Conservation (phyloP, 306 rosid species). For the Biancaea sappan region DNA sequence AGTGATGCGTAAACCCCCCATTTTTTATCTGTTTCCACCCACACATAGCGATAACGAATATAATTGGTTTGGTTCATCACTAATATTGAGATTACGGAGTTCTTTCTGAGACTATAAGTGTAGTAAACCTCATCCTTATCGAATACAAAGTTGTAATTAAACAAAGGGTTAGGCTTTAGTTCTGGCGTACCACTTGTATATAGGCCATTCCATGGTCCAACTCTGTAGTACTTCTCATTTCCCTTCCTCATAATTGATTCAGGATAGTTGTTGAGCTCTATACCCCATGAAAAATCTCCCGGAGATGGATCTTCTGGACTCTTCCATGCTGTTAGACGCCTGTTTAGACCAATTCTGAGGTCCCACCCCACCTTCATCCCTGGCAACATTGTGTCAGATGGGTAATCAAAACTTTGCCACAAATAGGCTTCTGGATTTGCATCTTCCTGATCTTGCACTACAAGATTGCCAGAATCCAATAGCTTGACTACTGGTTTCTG, state of each 20-base stretch:
- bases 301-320: conserved; percentile 5
- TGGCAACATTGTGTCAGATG: background rate
- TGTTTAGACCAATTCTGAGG: background rate
- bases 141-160: background rate
- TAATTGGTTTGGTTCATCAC: background rate
- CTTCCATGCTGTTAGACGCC: background rate
- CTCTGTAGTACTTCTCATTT: background rate
- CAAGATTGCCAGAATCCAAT: background rate
- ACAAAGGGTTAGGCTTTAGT: background rate
- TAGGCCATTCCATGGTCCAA: conserved; percentile 7
- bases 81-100: background rate
- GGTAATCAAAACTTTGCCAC: conserved; percentile 9
- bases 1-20: background rate
- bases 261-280: background rate
- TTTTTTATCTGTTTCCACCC: background rate
- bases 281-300: background rate
- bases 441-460: background rate
- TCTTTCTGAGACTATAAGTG: background rate
- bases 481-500: background rate
- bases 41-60: conserved; percentile 1
- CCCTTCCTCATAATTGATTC: background rate
- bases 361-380: conserved; percentile 3
- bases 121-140: background rate
- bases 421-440: background rate
- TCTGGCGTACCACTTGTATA: background rate